A percentile compares a stretch with the other conserved stretches of the same genome.
phyloP scores from a whole-genome alignment of 2,329 filamentous ascomycete species.

The Hirsutella minnesotensis region DNA sequence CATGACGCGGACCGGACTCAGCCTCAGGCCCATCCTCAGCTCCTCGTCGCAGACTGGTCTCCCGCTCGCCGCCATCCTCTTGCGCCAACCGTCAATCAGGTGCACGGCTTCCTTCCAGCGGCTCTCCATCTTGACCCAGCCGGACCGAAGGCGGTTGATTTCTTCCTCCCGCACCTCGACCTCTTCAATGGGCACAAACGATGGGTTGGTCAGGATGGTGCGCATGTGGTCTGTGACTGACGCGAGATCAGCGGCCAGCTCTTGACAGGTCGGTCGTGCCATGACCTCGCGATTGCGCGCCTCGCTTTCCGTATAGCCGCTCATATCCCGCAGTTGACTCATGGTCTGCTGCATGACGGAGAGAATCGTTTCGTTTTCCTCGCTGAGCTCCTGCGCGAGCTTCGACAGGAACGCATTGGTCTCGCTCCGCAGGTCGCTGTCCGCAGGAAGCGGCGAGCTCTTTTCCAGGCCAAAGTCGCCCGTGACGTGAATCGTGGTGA shows the following conservation, averaged over 20 bases:
- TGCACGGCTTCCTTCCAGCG: conserved; percentile 82
- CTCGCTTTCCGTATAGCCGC: conserved; percentile 36
- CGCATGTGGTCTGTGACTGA: conserved; percentile 69
- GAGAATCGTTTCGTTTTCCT: conserved; percentile 82
- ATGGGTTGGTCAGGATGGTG: conserved; percentile 82
- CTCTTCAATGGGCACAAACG: conserved; percentile 91
- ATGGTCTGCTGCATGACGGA: conserved; percentile 60
- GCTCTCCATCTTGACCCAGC: conserved; percentile 88
- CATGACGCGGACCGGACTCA: conserved; percentile 45
- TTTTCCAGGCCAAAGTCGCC: conserved; percentile 40
- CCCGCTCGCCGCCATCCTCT: conserved; percentile 61
- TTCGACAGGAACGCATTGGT: conserved; percentile 86
- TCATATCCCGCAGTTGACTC: conserved; percentile 58
- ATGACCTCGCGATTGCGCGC: conserved; percentile 18
- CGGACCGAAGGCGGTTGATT: conserved; percentile 68
- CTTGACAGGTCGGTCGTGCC: conserved; percentile 37
- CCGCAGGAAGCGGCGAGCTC: conserved; percentile 24
- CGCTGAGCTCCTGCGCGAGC: conserved; percentile 69
- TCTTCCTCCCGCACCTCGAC: conserved; percentile 88
- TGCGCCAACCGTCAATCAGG: conserved; percentile 88
- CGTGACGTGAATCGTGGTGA: conserved; percentile 45
- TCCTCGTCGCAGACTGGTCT: conserved; percentile 59
- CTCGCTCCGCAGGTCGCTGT: conserved; percentile 68
- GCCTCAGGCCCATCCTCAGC: conserved; percentile 53
- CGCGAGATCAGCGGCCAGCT: conserved; percentile 65